Base-by-base conservation (phyloP, 257 asterid species). In the Nicotiana undulata region DNA sequence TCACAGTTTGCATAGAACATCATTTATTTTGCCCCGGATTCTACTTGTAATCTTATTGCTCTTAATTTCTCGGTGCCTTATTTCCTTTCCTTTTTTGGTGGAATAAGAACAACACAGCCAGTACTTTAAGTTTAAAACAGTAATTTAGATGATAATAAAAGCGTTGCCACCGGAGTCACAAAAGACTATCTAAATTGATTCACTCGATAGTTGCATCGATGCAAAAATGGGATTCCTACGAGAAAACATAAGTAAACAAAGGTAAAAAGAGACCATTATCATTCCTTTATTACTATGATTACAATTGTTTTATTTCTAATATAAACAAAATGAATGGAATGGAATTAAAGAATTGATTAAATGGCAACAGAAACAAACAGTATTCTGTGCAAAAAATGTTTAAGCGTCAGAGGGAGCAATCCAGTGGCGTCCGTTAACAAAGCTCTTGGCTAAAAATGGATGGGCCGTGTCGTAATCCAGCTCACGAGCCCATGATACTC, bases 391-490 rank as follows among this genome's bases (percentile, higher is more conserved):
- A 10, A n/a, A n/a, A n/a, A 20, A 5, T 22, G 12, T 28, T 63
- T 78, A 92, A 59, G 97, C 93, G 85, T 92, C 97, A 0, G 81
- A 55, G 0, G 92, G 94, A 13, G 89, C 86, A 85, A 94, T 94
- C 97, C 98, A 94, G 12, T 94, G 97, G 85, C 98, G 86, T 59
- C 98, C 97, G 28, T 94, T 94, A 60, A 94, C 98, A 81, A 91
- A 94, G 68, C 98, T 94, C 88, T 92, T 92, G 46, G 85, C 94
- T 18, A 93, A 88, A 65, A 88, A 88, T 8, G 85, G 87, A 32
- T 88, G 91, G 79, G 90, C 91, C 52, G 87, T 5, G 6, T 85
- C 83, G 9, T 79, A 88, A 34, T 86, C 89, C 53, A 88, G 86
- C 18, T 88, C 91, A 51, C 90, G 60, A 18, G 89, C 91, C 91